These are phyloP conservation scores for Tricholoma hemisulphureum DNA, from an alignment of 768 basidiomycete species.

Conservation along the genomic window DNA sequence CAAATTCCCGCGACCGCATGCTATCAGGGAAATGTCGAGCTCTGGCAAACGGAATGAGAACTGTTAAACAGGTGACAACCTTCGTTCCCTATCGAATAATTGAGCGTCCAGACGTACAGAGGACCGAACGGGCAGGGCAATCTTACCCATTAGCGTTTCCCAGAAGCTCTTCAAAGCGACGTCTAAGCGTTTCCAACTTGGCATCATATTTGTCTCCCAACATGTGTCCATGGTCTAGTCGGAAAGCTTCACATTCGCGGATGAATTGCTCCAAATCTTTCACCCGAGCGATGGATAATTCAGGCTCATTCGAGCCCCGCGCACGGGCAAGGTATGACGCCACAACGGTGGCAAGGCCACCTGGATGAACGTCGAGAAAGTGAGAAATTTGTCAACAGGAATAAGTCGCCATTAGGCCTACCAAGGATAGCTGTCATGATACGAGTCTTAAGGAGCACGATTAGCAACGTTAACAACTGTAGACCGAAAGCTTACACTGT, in stretches of 20 bases:
- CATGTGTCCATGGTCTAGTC: slow-evolving; percentile 54
- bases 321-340: slow-evolving; percentile 72
- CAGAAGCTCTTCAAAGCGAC: slow-evolving; percentile 46
- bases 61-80: slow-evolving; percentile 14
- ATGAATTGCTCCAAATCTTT: slow-evolving; percentile 68
- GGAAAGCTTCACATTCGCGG: slow-evolving; percentile 57
- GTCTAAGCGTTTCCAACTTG: slow-evolving; percentile 35
- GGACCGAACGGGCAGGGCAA: not conserved
- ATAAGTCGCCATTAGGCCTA: slow-evolving; percentile 14
- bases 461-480: not conserved
- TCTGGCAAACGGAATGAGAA: not conserved
- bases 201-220: slow-evolving; percentile 35
- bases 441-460: slow-evolving; percentile 29
- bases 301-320: slow-evolving; percentile 70
- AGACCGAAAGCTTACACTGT: slow-evolving; percentile 33
- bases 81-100: slow-evolving; percentile 14
- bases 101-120: not conserved
- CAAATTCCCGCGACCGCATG: not conserved
- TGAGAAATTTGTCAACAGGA: not conserved
- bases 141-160: slow-evolving; percentile 40
- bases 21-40: not conserved
- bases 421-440: slow-evolving; percentile 38
- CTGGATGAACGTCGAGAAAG: slow-evolving; percentile 25
- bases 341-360: slow-evolving; percentile 64
- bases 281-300: slow-evolving; percentile 51